phyloP scores from a whole-genome alignment of 495 filamentous ascomycete species.

The Penicillium tannophilum region DNA sequence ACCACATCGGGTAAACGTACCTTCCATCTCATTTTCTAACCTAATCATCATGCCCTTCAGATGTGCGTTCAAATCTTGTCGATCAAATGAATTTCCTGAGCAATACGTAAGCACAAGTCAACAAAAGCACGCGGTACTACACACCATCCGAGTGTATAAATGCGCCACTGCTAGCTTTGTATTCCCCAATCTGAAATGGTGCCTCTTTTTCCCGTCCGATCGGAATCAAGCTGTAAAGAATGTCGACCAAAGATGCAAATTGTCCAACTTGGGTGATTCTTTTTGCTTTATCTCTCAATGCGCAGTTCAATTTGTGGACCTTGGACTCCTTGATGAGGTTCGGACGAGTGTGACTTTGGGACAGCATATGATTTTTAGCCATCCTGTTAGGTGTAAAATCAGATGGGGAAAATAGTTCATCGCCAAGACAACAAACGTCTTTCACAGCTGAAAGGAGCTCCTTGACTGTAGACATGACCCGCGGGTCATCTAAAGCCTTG shows the following conservation, averaged over 20 bases:
- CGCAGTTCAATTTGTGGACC: conserved; percentile 7
- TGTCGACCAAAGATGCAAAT: conserved; percentile 8
- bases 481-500: conserved; percentile 8
- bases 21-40: conserved; percentile 4
- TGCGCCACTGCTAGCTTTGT: neutral
- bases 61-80: neutral
- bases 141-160: neutral
- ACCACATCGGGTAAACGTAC: neutral
- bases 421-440: neutral
- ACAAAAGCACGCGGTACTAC: neutral
- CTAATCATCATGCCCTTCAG: neutral
- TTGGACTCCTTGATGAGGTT: neutral
- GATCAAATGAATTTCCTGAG: neutral
- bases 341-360: neutral
- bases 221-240: conserved; percentile 6
- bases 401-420: neutral
- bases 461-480: neutral
- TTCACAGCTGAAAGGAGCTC: conserved; percentile 1
- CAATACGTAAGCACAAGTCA: neutral
- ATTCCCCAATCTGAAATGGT: neutral
- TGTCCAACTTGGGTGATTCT: conserved; percentile 8
- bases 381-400: neutral
- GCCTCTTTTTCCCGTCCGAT: neutral
- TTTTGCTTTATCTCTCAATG: conserved; percentile 8
- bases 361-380: neutral